phyloP scores from a whole-genome alignment of 495 filamentous ascomycete genomes.

The Bombardia bombarda region DNA sequence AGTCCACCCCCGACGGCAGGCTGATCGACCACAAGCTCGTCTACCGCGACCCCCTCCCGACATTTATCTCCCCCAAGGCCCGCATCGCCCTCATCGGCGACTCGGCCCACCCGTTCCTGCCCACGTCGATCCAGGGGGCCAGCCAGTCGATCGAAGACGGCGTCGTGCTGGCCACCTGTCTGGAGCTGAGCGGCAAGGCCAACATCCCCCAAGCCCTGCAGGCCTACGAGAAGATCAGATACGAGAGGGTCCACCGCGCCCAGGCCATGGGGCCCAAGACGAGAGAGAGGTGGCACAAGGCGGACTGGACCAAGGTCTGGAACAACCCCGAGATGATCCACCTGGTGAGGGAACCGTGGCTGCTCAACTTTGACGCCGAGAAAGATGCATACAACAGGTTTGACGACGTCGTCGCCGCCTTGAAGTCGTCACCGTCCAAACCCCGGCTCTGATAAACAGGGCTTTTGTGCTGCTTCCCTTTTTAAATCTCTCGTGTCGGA shows the following conservation, averaged over 20 bases:
- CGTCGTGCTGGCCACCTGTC: conserved; percentile 53
- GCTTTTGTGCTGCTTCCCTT: too few relatives aligned
- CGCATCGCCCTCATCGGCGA: conserved; percentile 61
- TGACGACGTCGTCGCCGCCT: conserved; percentile 3
- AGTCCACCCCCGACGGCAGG: conserved; percentile 47
- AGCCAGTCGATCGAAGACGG: conserved; percentile 68
- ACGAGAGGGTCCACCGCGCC: conserved; percentile 45
- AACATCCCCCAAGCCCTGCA: conserved; percentile 36
- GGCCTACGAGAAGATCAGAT: conserved; percentile 43
- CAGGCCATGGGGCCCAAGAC: conserved; percentile 54
- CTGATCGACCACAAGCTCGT: conserved; percentile 67
- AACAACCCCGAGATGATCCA: conserved; percentile 52
- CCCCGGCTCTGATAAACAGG: conserved; percentile 8
- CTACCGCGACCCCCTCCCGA: conserved; percentile 59
- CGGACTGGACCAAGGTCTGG: conserved; percentile 48
- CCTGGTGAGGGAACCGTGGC: conserved; percentile 49
- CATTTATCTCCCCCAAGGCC: conserved; percentile 51
- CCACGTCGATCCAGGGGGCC: conserved; percentile 63
- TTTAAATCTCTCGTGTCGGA: too few relatives aligned
- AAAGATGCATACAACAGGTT: conserved; percentile 38
- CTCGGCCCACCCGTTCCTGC: conserved; percentile 65
- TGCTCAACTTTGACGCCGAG: conserved; percentile 56
- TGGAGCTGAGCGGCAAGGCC: conserved; percentile 35
- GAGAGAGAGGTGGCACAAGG: conserved; percentile 54
- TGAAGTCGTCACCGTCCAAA: too few relatives aligned